These are phyloP conservation scores for Coemansia pectinata DNA, from an alignment of 192 early-diverging fungal genomes.

Conservation along the genomic window DNA sequence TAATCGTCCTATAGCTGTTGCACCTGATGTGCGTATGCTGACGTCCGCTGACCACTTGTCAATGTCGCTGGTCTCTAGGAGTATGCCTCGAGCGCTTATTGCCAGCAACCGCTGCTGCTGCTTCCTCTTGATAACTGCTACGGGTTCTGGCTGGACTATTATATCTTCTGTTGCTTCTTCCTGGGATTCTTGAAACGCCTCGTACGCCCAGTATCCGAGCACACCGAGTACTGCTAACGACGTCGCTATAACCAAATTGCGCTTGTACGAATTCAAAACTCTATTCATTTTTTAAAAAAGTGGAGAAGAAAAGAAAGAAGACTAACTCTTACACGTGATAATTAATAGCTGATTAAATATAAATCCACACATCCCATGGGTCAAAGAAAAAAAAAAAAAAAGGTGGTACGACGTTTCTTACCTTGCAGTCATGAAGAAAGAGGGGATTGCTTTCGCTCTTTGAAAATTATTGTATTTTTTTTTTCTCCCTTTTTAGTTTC, in stretches of 20 bases:
- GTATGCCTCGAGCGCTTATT: conserved; percentile 32
- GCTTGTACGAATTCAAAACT: conserved; percentile 13
- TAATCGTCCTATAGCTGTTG: conserved; percentile 4
- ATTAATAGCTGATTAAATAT: background rate
- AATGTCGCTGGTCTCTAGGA: conserved; percentile 13
- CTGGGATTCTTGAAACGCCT: conserved; percentile 23
- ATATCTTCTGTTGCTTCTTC: background rate
- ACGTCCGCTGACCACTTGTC: conserved; percentile 18
- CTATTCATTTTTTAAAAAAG: conserved; percentile 2
- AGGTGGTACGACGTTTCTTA: background rate
- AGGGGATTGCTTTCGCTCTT: too few species aligned
- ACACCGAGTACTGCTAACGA: conserved; percentile 13
- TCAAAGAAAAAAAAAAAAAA: background rate
- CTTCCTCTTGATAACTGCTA: background rate
- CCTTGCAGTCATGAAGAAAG: too few species aligned
- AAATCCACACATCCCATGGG: background rate
- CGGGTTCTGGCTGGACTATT: conserved; percentile 1
- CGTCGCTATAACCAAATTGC: conserved; percentile 10
- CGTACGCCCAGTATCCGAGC: conserved; percentile 24
- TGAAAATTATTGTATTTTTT: too few species aligned
- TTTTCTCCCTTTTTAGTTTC: background rate
- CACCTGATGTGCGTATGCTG: background rate
- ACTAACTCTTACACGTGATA: background rate
- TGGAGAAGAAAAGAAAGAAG: background rate
- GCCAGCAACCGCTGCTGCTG: conserved; percentile 10